These are phyloP conservation scores for Linderina pennispora DNA, from an alignment of 192 early-diverging fungal species.

Conservation along the genomic window DNA sequence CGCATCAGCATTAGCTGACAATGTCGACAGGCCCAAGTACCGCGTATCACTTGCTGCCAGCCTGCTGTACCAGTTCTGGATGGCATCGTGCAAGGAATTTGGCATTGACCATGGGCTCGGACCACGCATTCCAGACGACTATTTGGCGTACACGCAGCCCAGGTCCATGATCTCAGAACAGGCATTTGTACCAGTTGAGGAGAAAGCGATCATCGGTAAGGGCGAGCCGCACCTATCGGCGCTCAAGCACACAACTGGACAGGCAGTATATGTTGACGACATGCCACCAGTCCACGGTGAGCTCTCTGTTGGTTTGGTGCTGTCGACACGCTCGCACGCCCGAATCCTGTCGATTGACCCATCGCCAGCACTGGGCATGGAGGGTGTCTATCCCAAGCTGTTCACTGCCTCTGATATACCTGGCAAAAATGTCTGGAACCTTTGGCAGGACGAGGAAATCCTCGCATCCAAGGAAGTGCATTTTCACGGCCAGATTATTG, in stretches of 20 bases:
- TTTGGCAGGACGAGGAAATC: constrained; percentile 55
- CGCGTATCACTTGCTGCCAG: constrained; percentile 44
- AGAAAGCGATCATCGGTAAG: constrained; percentile 47
- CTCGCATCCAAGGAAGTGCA: constrained; percentile 59
- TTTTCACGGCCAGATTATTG: constrained; percentile 61
- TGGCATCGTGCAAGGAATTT: neutral
- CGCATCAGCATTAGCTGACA: constrained; percentile 11
- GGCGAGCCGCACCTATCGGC: constrained; percentile 57
- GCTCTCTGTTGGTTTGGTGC: constrained; percentile 54
- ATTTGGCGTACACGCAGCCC: neutral
- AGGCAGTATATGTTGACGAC: constrained; percentile 68
- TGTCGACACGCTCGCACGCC: constrained; percentile 56
- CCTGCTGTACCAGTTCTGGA: constrained; percentile 55
- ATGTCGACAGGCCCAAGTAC: constrained; percentile 42
- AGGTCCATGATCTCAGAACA: neutral
- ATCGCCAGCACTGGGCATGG: constrained; percentile 45
- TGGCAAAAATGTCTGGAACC: constrained; percentile 38
- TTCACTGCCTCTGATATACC: constrained; percentile 56
- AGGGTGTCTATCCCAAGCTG: constrained; percentile 55
- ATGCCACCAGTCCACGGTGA: constrained; percentile 58
- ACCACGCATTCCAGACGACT: too few relatives aligned
- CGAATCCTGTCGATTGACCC: constrained; percentile 56
- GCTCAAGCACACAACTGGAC: constrained; percentile 70
- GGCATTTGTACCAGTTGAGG: constrained; percentile 16
- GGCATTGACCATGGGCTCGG: neutral